Evolutionary conservation across 1,284 basidiomycete genomes (phyloP).

Genomic region (Exobasidium cylindrosporum): DNA sequence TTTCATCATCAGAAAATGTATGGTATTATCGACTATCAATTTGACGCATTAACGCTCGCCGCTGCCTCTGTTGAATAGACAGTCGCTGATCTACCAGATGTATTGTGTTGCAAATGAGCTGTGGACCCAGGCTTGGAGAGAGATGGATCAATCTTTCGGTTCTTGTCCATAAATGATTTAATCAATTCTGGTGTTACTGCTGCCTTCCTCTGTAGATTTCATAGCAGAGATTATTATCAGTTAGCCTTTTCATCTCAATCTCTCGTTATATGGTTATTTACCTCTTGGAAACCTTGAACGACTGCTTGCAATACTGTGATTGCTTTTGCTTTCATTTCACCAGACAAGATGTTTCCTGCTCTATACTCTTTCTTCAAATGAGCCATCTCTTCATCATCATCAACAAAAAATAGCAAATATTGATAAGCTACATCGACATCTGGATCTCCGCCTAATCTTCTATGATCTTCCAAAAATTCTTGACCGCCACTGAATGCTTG

Average conservation of each 20-base stretch:
- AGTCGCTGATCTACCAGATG: conserved; percentile 3
- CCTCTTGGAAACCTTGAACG: conserved; percentile 85
- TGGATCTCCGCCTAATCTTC: conserved; percentile 80
- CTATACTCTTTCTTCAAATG: conserved; percentile 87
- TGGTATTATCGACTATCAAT: too few relatives aligned
- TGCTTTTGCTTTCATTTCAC: conserved; percentile 86
- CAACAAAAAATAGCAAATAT: conserved; percentile 94
- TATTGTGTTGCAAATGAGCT: conserved; percentile 24
- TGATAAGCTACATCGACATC: conserved; percentile 96
- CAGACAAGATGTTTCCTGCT: conserved; percentile 79
- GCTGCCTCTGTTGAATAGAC: conserved; percentile 1
- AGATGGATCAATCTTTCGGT: conserved; percentile 66
- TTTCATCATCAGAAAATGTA: too few relatives aligned
- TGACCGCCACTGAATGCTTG: conserved; percentile 61
- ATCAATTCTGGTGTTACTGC: conserved; percentile 77
- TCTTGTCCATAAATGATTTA: conserved; percentile 76
- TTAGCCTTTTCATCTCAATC: conserved; percentile 57
- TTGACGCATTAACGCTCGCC: not conserved
- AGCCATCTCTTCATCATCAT: conserved; percentile 83
- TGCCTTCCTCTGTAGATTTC: conserved; percentile 66
- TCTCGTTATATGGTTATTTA: conserved; percentile 22
- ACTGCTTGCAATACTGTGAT: conserved; percentile 81
- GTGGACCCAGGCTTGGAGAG: conserved; percentile 28
- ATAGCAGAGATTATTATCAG: too few relatives aligned
- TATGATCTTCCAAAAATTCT: conserved; percentile 91